Conservation (phyloP, 192 early-diverging fungal species). For the Coemansia sp. region DNA sequence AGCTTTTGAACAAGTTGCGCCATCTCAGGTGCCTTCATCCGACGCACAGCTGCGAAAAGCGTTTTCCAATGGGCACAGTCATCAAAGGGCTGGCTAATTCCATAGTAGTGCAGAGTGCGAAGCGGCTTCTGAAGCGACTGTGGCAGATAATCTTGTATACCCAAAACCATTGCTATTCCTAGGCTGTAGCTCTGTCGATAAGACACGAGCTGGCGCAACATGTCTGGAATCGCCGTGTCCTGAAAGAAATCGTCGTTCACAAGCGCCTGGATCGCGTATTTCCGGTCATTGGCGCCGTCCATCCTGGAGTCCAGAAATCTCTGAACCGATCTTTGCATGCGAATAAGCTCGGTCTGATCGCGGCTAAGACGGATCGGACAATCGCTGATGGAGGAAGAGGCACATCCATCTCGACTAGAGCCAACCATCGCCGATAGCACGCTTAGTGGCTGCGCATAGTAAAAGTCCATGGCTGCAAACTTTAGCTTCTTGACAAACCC, state of each 20-base stretch:
- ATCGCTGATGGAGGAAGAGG: constrained; percentile 7
- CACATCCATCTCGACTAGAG: constrained; percentile 4
- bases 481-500: constrained; percentile 73
- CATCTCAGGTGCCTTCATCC: constrained; percentile 47
- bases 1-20: constrained; percentile 25
- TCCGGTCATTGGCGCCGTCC: background rate
- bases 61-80: constrained; percentile 49
- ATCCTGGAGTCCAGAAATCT: constrained; percentile 52
- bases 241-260: constrained; percentile 63
- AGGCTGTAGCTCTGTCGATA: constrained; percentile 65
- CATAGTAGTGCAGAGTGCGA: constrained; percentile 67
- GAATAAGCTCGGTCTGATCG: constrained; percentile 64
- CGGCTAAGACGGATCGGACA: constrained; percentile 40
- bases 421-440: constrained; percentile 54
- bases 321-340: constrained; percentile 72
- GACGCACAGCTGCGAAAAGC: constrained; percentile 38
- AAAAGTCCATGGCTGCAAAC: constrained; percentile 86
- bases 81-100: constrained; percentile 49
- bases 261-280: constrained; percentile 47
- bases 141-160: constrained; percentile 57
- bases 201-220: constrained; percentile 49
- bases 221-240: constrained; percentile 50
- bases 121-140: constrained; percentile 56
- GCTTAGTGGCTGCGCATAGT: constrained; percentile 81
- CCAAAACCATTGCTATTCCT: constrained; percentile 60